phyloP scores from a whole-genome alignment of 306 rosid genomes.

The Spatholobus suberectus region DNA sequence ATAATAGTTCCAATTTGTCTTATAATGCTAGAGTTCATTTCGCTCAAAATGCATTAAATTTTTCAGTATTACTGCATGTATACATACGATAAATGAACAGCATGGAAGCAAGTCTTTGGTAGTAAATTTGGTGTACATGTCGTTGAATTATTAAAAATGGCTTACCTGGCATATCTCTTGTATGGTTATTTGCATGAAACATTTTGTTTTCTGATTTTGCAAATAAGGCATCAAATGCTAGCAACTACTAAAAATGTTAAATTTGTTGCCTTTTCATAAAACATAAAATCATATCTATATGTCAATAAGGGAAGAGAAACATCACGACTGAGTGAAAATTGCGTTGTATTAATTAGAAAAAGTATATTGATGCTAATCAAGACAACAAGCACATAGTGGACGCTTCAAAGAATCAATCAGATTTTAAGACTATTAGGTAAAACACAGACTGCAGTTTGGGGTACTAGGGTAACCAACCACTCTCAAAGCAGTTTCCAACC shows the following conservation, averaged over 20 bases:
- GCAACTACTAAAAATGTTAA: background rate
- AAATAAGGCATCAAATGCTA: constrained; percentile 6
- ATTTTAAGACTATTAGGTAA: background rate
- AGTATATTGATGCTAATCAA: background rate
- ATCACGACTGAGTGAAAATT: background rate
- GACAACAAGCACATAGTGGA: background rate
- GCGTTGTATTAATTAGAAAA: background rate
- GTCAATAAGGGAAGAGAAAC: background rate
- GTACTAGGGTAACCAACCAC: background rate
- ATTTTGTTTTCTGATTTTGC: background rate
- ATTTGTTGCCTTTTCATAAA: background rate
- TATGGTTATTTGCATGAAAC: background rate
- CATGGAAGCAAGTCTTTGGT: background rate
- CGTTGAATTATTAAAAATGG: background rate
- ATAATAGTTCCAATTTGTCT: background rate
- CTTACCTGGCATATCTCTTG: background rate
- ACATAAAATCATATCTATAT: background rate
- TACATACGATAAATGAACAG: background rate
- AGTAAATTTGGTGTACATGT: background rate
- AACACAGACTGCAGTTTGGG: background rate
- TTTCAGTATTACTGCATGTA: background rate
- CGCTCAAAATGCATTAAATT: background rate
- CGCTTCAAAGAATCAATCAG: background rate
- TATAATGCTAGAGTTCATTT: background rate
- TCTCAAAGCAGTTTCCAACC: background rate